phyloP scores from a whole-genome alignment of 345 rosid genomes.

The Kandelia obovata region DNA sequence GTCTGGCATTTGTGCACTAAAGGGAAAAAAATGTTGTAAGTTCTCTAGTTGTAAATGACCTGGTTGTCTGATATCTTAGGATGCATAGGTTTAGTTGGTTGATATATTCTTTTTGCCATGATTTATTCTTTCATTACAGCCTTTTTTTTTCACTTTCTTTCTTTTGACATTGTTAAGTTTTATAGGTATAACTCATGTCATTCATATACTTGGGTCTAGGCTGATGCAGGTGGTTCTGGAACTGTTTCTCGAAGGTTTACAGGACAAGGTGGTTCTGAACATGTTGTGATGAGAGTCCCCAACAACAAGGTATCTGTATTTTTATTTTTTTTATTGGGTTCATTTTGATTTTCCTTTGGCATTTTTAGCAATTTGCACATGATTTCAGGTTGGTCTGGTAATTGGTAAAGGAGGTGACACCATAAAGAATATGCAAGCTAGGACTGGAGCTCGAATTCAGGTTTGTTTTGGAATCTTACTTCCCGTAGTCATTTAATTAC shows the following conservation, averaged over 20 bases:
- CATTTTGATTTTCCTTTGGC: conserved; percentile 7
- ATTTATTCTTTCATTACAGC: neutral
- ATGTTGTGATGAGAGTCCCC: conserved; percentile 67
- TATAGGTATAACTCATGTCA: neutral
- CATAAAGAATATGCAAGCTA: conserved; percentile 93
- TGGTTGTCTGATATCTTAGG: too few species aligned
- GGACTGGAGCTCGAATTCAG: conserved; percentile 97
- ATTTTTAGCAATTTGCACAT: conserved; percentile 23
- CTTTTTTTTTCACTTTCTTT: neutral
- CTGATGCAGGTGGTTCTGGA: conserved; percentile 91
- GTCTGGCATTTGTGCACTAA: neutral
- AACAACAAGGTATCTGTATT: conserved; percentile 68
- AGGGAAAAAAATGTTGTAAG: neutral
- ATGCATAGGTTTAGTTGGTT: neutral
- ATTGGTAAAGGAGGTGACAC: conserved; percentile 99
- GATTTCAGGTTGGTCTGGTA: conserved; percentile 90
- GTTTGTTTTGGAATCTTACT: conserved; percentile 30
- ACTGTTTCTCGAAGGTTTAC: conserved; percentile 65
- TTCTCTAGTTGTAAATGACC: neutral
- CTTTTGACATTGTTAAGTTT: too few species aligned
- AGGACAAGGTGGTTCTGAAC: conserved; percentile 76
- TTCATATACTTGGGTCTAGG: conserved; percentile 37
- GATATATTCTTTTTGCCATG: neutral
- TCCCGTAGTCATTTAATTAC: neutral
- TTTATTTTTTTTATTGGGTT: conserved; percentile 2